Evolutionary conservation across 352 stramenopile species (phyloP), one percentile per base, ranked within the genome.

Genomic region (Phytophthora capsici): DNA sequence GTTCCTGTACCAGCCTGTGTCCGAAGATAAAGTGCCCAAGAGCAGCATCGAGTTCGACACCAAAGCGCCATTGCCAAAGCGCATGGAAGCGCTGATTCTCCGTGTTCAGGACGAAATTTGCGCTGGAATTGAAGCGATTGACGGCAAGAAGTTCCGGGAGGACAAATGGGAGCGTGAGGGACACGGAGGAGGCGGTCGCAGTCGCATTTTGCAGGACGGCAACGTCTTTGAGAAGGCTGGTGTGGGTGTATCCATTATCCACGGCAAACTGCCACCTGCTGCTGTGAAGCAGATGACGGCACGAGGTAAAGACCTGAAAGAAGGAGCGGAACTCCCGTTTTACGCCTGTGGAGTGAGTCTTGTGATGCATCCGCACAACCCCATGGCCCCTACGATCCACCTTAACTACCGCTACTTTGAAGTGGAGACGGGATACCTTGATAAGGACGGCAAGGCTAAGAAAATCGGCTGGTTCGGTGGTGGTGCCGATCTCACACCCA

Each of bases 341-440:
- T 99, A 98, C 79, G 96, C 95, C 9, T 98, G 94, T 63, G 90
- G 90, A 36, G 82, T 99, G 51, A 98, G 83, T 46, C 94, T 97
- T 45, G 98, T 99, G 19, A 99, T 99, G 90, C 97, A 99, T 66
- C 96, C 97, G 34, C 91, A 89, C 57, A 95, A 95, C 75, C 86
- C 86, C 6, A 94, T 94, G 86, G 96, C 91, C 52, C 95, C 96
- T n/a, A 99, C 95, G 14, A 98, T 98, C 82, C 96, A 99, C 76
- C 84, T 98, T 34, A 99, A 99, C 81, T 99, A 98, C 78, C 90
- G 98, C 20, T 99, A 98, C 83, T 99, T 99, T 80, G 97, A 99
- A 69, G 97, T 98, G 12, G 84, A 93, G 44, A 91, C 77, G 1
- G 87, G 88, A 3, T 80, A 79, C 44, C 0, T 90, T 7, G 75